Conservation (phyloP, 1,284 basidiomycete species). For the Trichosporon sp. region DNA sequence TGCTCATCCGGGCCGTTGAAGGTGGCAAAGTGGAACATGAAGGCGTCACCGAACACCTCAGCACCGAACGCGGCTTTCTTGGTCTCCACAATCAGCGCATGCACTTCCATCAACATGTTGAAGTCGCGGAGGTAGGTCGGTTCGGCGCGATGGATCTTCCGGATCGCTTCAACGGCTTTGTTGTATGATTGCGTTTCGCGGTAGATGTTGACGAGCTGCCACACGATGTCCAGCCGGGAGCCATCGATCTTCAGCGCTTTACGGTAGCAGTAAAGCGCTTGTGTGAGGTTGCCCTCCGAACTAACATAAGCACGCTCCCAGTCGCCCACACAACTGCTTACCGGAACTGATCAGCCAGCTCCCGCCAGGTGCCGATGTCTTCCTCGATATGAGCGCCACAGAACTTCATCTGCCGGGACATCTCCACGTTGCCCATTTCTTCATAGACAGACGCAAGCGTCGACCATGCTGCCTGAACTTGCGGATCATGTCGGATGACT, state of each 20-base stretch:
- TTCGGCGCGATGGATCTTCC: constrained; percentile 64
- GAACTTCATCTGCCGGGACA: constrained; percentile 79
- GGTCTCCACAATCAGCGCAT: constrained; percentile 73
- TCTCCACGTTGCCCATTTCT: constrained; percentile 68
- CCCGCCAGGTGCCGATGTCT: constrained; percentile 84
- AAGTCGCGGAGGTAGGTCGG: constrained; percentile 78
- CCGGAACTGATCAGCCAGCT: constrained; percentile 74
- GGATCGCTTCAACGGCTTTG: constrained; percentile 75
- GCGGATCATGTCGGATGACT: constrained; percentile 89
- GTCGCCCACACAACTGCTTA: constrained; percentile 48
- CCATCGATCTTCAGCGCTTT: constrained; percentile 81
- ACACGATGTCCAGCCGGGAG: constrained; percentile 78
- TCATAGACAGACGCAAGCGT: constrained; percentile 79
- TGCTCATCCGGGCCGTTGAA: constrained; percentile 39
- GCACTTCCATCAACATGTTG: constrained; percentile 75
- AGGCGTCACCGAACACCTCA: constrained; percentile 67
- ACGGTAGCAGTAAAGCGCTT: constrained; percentile 88
- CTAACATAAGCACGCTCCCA: constrained; percentile 55
- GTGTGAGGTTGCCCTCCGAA: constrained; percentile 71
- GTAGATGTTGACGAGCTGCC: constrained; percentile 84
- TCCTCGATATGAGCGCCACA: constrained; percentile 86
- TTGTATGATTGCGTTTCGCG: constrained; percentile 72
- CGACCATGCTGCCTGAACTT: constrained; percentile 79
- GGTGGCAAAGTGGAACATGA: constrained; percentile 60
- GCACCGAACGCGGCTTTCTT: constrained; percentile 68